These are phyloP conservation scores for Erysimum cheiri DNA, from an alignment of 441 rosid species.

Conservation along the genomic window DNA sequence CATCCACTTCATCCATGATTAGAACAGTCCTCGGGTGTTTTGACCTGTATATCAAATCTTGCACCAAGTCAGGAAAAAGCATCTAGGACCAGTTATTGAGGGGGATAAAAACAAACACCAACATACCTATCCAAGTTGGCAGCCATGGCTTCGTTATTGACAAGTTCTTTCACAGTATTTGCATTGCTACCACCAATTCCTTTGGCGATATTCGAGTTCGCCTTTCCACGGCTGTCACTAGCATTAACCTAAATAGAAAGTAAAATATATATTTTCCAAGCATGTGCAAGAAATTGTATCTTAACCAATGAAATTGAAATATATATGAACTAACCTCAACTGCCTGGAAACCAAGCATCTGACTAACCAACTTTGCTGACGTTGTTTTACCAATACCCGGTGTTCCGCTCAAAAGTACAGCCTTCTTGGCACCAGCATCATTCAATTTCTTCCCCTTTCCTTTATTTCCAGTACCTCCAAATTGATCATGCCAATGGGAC, in stretches of 20 bases:
- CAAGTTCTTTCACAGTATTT: slow-evolving; percentile 89
- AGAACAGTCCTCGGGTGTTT: slow-evolving; percentile 82
- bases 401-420: slow-evolving; percentile 87
- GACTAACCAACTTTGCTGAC: slow-evolving; percentile 84
- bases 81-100: slow-evolving; percentile 14
- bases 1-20: slow-evolving; percentile 99
- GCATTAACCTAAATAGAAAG: slow-evolving; percentile 79
- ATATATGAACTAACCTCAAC: slow-evolving; percentile 66
- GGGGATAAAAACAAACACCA: slow-evolving; percentile 18
- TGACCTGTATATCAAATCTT: slow-evolving; percentile 57
- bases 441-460: slow-evolving; percentile 77
- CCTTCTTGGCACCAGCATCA: slow-evolving; percentile 81
- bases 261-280: slow-evolving; percentile 26
- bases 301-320: slow-evolving; percentile 16
- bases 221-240: slow-evolving; percentile 98
- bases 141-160: slow-evolving; percentile 82
- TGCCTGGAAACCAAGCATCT: slow-evolving; percentile 93
- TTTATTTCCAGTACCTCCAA: slow-evolving; percentile 67
- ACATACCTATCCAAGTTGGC: slow-evolving; percentile 71
- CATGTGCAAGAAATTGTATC: slow-evolving; percentile 23
- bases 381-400: slow-evolving; percentile 99
- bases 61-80: slow-evolving; percentile 38
- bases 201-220: slow-evolving; percentile 74
- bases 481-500: slow-evolving; percentile 78
- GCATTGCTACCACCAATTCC: slow-evolving; percentile 99